Conservation (phyloP, 192 early-diverging fungal species). For the Coemansia sp. region DNA sequence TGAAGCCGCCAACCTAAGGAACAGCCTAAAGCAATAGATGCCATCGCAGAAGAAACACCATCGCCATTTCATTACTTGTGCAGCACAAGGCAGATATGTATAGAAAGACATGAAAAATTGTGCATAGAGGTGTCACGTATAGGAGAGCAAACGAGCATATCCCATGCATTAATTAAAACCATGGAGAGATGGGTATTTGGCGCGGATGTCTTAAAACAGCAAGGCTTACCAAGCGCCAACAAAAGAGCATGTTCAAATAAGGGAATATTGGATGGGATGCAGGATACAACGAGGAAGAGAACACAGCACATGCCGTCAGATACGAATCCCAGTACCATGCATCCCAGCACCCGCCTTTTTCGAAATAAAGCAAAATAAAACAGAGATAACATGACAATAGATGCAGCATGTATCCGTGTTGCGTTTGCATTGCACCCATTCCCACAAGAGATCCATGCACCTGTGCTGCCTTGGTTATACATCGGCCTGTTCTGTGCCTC, state of each 20-base stretch:
- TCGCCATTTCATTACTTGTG: too few relatives aligned
- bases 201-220: slow-evolving; percentile 5
- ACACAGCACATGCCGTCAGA: not conserved
- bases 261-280: not conserved
- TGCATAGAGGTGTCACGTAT: too few relatives aligned
- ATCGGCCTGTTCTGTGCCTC: not conserved
- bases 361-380: not conserved
- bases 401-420: slow-evolving; percentile 5
- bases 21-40: not conserved
- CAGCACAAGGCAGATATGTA: too few relatives aligned
- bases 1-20: not conserved
- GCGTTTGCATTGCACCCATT: not conserved
- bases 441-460: not conserved
- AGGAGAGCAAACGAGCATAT: too few relatives aligned
- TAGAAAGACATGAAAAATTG: too few relatives aligned
- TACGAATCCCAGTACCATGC: not conserved
- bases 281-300: not conserved
- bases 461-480: not conserved
- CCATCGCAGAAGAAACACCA: too few relatives aligned
- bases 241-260: not conserved
- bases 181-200: not conserved
- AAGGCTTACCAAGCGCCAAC: slow-evolving; percentile 7
- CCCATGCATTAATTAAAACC: slow-evolving; percentile 2
- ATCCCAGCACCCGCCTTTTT: not conserved
- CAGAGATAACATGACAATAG: not conserved